Base-by-base conservation (phyloP, 2,329 filamentous ascomycete species). In the Phyllosticta citriasiana region DNA sequence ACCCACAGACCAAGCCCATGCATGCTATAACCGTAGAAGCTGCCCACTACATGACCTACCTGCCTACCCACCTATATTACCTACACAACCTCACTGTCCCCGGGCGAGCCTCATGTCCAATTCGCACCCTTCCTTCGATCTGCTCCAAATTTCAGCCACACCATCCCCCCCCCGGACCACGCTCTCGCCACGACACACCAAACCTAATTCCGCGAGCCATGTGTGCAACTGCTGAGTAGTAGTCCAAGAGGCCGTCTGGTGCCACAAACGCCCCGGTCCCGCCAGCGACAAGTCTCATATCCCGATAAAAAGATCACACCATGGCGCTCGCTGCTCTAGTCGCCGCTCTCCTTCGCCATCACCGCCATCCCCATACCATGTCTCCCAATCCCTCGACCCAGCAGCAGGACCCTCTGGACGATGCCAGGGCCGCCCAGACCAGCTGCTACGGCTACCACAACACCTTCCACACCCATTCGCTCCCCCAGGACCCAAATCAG, bases 361-460 rank as follows among this genome's bases (percentile, higher is more conserved):
- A 55, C 27, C n/a, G 24, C 25, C 24, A 22, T 53, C 25, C 52
- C 4, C 52, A 8, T 9, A 22, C 52, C 52, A 53, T 27, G 22
- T 25, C 52, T 27, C 22, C 52, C 52, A 22, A 24, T 19, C 12
- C 54, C n/a, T 19, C 54, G 1, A 25, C 4, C 25, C 22, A 53
- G 22, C 52, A 6, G 19, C 52, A 27, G 14, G 22, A 53, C 12
- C 52, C 22, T 14, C 52, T 12, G 52, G 22, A 53, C n/a, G 22
- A 53, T 10, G 12, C 22, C 52, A 53, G 40, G 40, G n/a, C 40
- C 7, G 16, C 40, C n/a, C 40, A 47, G 4, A 16, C 54, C 27
- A 62, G 56, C 60, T 62, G 60, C 55, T 74, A 74, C 62, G 73
- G 73, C 58, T 76, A 76, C 67, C 72, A 75, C 69, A 75, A 76